Percentiles rank a stretch among this genome's conserved stretches.
Evolutionary conservation across 148 eudicot species (phyloP).

Genomic region (Vaccinium macrocarpon): DNA sequence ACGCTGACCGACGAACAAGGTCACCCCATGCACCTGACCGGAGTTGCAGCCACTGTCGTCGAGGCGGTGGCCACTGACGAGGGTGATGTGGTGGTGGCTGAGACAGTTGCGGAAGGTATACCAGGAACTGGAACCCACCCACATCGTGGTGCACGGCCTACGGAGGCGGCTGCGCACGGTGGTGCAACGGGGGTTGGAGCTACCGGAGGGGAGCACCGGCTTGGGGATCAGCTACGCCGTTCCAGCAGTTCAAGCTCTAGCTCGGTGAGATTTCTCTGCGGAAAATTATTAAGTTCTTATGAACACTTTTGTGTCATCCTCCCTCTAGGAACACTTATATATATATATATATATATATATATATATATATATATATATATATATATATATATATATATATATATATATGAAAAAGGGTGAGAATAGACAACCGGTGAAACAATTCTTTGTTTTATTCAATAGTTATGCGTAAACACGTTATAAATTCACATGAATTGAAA

Average conservation of each 20-base stretch:
- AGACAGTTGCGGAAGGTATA: background rate
- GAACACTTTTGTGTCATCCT: too few species aligned
- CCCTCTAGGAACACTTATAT: too few species aligned
- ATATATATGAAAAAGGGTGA: too few species aligned
- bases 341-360: too few species aligned
- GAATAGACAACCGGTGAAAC: too few species aligned
- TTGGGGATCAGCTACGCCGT: constrained; percentile 28
- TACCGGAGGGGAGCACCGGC: constrained; percentile 13
- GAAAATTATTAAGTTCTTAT: too few species aligned
- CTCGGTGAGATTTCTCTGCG: constrained; percentile 35
- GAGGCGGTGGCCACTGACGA: constrained; percentile 22
- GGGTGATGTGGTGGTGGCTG: background rate
- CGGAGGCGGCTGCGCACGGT: background rate
- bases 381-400: too few species aligned
- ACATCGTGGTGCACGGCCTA: background rate
- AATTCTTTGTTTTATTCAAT: too few species aligned
- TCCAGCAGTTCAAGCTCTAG: constrained; percentile 44
- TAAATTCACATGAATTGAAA: too few species aligned
- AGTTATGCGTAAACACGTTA: too few species aligned
- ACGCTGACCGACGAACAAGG: constrained; percentile 74
- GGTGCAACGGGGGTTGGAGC: background rate
- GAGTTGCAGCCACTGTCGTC: constrained; percentile 43
- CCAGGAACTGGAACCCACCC: background rate
- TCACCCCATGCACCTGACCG: constrained; percentile 58
- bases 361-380: too few species aligned